These are phyloP conservation scores for Diaporthe caulivora DNA, from an alignment of 2,329 filamentous ascomycete species.

Conservation along the genomic window DNA sequence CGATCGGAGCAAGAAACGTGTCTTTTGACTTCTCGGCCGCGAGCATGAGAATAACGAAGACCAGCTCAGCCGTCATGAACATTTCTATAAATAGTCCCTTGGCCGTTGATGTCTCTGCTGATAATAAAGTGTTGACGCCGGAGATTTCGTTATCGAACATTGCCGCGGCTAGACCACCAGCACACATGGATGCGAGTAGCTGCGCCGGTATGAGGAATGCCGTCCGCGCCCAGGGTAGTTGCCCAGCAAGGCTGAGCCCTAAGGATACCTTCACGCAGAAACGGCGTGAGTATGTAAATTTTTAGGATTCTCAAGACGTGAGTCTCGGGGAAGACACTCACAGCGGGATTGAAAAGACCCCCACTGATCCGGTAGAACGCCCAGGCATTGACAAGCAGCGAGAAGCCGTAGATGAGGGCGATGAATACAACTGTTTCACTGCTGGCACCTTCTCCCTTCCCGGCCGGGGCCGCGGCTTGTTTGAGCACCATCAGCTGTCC, in stretches of 20 bases:
- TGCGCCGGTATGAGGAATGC: not conserved
- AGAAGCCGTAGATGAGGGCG: conserved; percentile 2
- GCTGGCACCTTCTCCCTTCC: conserved; percentile 1
- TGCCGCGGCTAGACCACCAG: not conserved
- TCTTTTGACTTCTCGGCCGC: conserved; percentile 4
- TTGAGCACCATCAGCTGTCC: conserved; percentile 5
- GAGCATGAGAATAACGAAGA: conserved; percentile 2
- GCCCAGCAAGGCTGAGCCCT: not conserved
- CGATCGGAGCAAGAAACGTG: not conserved
- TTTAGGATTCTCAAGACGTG: not conserved
- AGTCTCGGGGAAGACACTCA: not conserved
- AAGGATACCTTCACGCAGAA: not conserved
- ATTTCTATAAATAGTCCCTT: conserved; percentile 10
- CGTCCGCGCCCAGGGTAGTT: not conserved
- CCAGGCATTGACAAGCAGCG: conserved; percentile 1
- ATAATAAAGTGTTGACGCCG: not conserved
- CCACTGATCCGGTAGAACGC: conserved; percentile 16
- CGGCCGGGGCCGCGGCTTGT: not conserved
- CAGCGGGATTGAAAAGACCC: not conserved
- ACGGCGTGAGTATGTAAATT: not conserved
- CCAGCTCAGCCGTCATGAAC: conserved; percentile 13
- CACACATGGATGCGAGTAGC: conserved; percentile 6
- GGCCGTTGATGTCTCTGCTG: not conserved
- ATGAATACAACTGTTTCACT: conserved; percentile 6
- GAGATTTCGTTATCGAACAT: not conserved